These are phyloP conservation scores for Pichia sp. DNA, from an alignment of 1,139 yeast genomes.

Conservation along the genomic window DNA sequence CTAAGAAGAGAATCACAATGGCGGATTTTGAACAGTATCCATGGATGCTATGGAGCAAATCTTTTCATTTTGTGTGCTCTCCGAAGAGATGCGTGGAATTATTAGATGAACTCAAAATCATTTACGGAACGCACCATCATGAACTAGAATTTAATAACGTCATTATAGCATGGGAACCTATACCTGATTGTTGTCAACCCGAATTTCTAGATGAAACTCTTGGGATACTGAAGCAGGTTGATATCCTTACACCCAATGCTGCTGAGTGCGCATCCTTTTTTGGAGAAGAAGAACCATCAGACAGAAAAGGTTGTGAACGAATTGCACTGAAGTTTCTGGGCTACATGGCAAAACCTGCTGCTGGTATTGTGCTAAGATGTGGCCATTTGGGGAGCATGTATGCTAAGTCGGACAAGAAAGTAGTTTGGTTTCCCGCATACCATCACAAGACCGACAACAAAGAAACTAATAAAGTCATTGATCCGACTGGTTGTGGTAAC, in stretches of 20 bases:
- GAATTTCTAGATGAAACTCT: slow-evolving; percentile 39
- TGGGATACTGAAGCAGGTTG: slow-evolving; percentile 39
- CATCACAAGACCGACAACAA: slow-evolving; percentile 35
- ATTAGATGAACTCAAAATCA: slow-evolving; percentile 3
- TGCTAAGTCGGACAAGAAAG: slow-evolving; percentile 6
- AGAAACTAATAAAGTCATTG: slow-evolving; percentile 41
- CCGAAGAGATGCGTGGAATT: slow-evolving; percentile 42
- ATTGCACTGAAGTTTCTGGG: slow-evolving; percentile 38
- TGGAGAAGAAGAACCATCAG: slow-evolving; percentile 38
- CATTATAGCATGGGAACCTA: slow-evolving; percentile 73
- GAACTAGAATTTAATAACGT: slow-evolving; percentile 21
- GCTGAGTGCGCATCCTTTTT: slow-evolving; percentile 68
- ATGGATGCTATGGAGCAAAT: slow-evolving; percentile 33
- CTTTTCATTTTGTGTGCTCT: slow-evolving; percentile 73
- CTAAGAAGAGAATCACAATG: slow-evolving; percentile 57
- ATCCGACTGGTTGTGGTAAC: slow-evolving; percentile 95
- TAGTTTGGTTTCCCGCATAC: slow-evolving; percentile 61
- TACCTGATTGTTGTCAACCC: slow-evolving; percentile 64
- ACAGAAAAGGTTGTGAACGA: slow-evolving; percentile 31
- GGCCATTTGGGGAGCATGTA: slow-evolving; percentile 61
- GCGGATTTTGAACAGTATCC: slow-evolving; percentile 44
- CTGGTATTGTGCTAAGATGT: slow-evolving; percentile 58
- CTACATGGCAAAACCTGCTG: slow-evolving; percentile 30
- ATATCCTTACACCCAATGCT: slow-evolving; percentile 74
- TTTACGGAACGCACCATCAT: no score